Conservation (phyloP, 2,329 filamentous ascomycete species). For the Cladosporium phlei region DNA sequence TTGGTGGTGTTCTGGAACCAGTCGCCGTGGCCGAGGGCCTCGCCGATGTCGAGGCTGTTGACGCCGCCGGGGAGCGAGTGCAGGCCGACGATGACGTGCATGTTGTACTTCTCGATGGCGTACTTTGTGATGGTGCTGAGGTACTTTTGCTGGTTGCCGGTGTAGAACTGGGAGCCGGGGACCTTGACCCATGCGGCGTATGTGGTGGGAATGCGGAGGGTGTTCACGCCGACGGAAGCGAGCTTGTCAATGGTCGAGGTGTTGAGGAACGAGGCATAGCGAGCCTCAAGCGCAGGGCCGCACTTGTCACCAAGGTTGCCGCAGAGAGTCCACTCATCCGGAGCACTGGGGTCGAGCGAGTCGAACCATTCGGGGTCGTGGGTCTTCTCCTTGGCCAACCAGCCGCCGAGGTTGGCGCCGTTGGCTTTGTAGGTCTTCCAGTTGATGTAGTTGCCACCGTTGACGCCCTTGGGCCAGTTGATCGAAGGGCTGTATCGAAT, state of each 20-base stretch:
- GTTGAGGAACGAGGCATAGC: slow-evolving; percentile 17
- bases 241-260: slow-evolving; percentile 32
- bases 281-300: slow-evolving; percentile 17
- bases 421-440: slow-evolving; percentile 23
- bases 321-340: slow-evolving; percentile 36
- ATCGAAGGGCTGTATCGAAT: neutral
- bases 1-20: slow-evolving; percentile 37
- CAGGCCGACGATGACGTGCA: slow-evolving; percentile 35
- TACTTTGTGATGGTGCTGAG: slow-evolving; percentile 33
- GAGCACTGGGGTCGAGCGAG: slow-evolving; percentile 19
- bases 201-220: slow-evolving; percentile 34
- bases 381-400: slow-evolving; percentile 31
- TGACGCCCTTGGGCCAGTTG: slow-evolving; percentile 8
- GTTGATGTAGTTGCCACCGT: slow-evolving; percentile 17
- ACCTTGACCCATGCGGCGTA: slow-evolving; percentile 37
- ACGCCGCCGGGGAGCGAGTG: slow-evolving; percentile 33
- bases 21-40: slow-evolving; percentile 27
- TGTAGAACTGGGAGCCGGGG: slow-evolving; percentile 32
- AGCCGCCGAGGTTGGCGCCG: slow-evolving; percentile 30
- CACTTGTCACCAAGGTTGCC: slow-evolving; percentile 24
- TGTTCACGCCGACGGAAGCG: slow-evolving; percentile 30
- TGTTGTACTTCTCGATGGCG: slow-evolving; percentile 33
- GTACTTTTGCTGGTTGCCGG: slow-evolving; percentile 30
- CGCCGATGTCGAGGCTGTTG: slow-evolving; percentile 28
- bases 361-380: slow-evolving; percentile 30